Percentiles rank a stretch among this genome's conserved stretches.
These are phyloP conservation scores for Aspergillus uvarum DNA, from an alignment of 2,329 filamentous ascomycete genomes.

Conservation along the genomic window DNA sequence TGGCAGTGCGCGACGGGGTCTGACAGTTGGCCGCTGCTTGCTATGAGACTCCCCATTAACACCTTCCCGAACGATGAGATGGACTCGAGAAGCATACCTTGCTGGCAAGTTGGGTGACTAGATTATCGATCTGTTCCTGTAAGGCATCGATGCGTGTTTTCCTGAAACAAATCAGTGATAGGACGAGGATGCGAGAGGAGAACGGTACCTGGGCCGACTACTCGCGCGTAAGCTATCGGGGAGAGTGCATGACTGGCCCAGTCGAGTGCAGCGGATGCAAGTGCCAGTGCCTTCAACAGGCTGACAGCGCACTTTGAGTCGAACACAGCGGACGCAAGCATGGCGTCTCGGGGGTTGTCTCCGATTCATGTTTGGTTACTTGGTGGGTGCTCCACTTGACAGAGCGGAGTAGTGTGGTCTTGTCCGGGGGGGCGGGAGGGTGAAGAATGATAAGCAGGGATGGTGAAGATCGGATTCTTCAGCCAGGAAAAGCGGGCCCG, in stretches of 20 bases:
- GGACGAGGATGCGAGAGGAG: not conserved
- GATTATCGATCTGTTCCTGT: constrained; percentile 9
- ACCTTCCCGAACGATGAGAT: not conserved
- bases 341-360: constrained; percentile 8
- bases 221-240: constrained; percentile 2
- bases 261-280: constrained; percentile 14
- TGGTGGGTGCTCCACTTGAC: too few relatives aligned
- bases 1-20: not conserved
- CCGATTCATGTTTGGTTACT: constrained; percentile 6
- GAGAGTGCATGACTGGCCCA: constrained; percentile 9
- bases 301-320: constrained; percentile 13
- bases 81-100: not conserved
- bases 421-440: too few relatives aligned
- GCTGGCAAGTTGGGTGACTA: constrained; percentile 1
- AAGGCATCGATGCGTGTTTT: constrained; percentile 10
- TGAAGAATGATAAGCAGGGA: not conserved
- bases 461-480: too few relatives aligned
- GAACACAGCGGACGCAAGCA: constrained; percentile 13
- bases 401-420: not conserved
- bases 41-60: too few relatives aligned
- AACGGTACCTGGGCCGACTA: not conserved
- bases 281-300: not conserved
- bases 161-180: not conserved
- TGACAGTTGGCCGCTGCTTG: not conserved
- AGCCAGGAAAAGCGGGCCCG: too few relatives aligned